Evolutionary conservation across 179 eudicot genomes (phyloP).

Genomic region (Beta lomatogona): DNA sequence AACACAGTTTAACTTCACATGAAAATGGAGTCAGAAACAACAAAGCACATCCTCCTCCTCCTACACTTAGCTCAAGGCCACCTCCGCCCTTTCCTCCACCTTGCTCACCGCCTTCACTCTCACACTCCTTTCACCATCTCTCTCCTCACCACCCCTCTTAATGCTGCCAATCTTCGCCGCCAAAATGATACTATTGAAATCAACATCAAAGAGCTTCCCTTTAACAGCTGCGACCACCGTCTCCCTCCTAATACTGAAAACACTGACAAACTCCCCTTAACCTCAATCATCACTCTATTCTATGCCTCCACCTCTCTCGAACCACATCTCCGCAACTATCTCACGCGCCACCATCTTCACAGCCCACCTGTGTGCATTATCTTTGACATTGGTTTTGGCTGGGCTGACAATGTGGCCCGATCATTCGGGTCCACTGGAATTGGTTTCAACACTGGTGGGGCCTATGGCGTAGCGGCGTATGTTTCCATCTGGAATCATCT

Average conservation of each 20-base stretch:
- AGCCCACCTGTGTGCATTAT: conserved; percentile 61
- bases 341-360: conserved; percentile 27
- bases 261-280: conserved; percentile 34
- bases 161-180: conserved; percentile 41
- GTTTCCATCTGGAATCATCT: conserved; percentile 62
- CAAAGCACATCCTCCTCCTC: conserved; percentile 48
- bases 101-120: conserved; percentile 40
- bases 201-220: conserved; percentile 51
- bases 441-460: conserved; percentile 64
- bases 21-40: conserved; percentile 20
- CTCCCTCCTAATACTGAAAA: conserved; percentile 47
- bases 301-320: conserved; percentile 51
- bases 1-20: background rate
- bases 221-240: conserved; percentile 44
- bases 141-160: conserved; percentile 57
- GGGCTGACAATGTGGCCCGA: conserved; percentile 58
- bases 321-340: conserved; percentile 31
- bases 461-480: conserved; percentile 71
- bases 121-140: conserved; percentile 41
- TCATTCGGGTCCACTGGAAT: conserved; percentile 35
- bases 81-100: conserved; percentile 54
- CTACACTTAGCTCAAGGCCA: conserved; percentile 71
- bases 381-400: conserved; percentile 63
- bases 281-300: conserved; percentile 39
- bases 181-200: conserved; percentile 3